Base-by-base conservation (phyloP, 306 rosid species). In the Canavalia gladiata region DNA sequence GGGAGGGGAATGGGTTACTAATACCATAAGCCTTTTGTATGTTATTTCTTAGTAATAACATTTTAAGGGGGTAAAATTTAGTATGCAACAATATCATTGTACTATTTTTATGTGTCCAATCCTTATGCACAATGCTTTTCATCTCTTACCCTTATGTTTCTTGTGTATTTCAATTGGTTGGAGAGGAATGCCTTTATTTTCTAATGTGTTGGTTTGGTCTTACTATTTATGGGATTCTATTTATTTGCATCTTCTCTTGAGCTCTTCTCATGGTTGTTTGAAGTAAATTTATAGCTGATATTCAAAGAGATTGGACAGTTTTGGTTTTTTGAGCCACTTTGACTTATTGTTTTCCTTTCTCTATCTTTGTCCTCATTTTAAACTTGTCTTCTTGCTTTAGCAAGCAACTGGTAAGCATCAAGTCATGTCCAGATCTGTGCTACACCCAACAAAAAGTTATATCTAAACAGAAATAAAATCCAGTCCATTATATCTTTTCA, bases 251-350 rank as follows among this genome's bases (percentile, higher is more conserved):
- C 28, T 69, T 51, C 37, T 18, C 12, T 52, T 51, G 63, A 12
- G 34, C 18, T 52, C 77, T 71, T 49, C 46, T 54, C 63, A 51
- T 52, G 47, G 50, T 52, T 71, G 63, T n/a, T 37, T 65, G 49
- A 45, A 65, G 71, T 63, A 63, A 63, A 63, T 39, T 39, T 65
- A 39, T 37, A 34, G 12, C 29, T 51, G 39, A 33, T 70, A 50
- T 70, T n/a, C 30, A 4, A 37, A 54, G 77, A 54, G 51, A 72
- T 52, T 35, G 64, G 63, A 43, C 37, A 42, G 37, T 67, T 43
- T 42, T 67, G 65, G 65, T 37, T 52, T 72, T 72, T 54, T 72
- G 13, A 54, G 65, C 51, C 64, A 37, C 51, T 8, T 35, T 34
- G 39, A 3, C 46, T 31, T 31, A 12, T 47, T 49, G 13, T 12